Conservation (phyloP, 345 rosid species). For the Euphorbia tirucalli region DNA sequence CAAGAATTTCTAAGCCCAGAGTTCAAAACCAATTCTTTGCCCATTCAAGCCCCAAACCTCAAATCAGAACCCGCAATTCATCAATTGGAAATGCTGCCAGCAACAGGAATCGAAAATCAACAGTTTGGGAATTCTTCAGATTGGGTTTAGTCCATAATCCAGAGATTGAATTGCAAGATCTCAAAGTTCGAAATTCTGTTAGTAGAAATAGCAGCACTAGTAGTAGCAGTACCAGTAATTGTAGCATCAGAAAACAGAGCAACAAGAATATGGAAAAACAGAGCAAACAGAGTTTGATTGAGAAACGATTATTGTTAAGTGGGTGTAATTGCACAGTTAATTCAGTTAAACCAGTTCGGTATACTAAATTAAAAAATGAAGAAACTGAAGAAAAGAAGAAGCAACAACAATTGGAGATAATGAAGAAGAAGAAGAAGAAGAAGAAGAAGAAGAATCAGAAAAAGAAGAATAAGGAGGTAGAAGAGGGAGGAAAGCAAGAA, state of each 20-base stretch:
- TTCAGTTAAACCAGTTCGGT: constrained; percentile 49
- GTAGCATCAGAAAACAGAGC: constrained; percentile 20
- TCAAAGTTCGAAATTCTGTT: constrained; percentile 36
- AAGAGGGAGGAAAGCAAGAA: too few relatives aligned
- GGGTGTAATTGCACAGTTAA: constrained; percentile 46
- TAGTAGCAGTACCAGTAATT: constrained; percentile 46
- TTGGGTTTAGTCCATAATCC: constrained; percentile 75
- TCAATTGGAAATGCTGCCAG: constrained; percentile 22
- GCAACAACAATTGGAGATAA: constrained; percentile 31
- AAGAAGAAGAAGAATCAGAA: too few relatives aligned
- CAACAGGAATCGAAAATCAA: constrained; percentile 42
- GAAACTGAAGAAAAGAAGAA: constrained; percentile 16
- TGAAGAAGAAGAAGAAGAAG: constrained; percentile 48
- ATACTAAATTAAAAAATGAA: constrained; percentile 21
- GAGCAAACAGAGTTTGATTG: too few relatives aligned
- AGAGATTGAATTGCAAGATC: constrained; percentile 59
- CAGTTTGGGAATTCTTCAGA: constrained; percentile 69
- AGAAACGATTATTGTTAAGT: constrained; percentile 23
- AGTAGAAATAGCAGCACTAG: constrained; percentile 36
- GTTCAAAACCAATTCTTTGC: constrained; percentile 43
- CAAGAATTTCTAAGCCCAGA: constrained; percentile 34
- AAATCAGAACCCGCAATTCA: constrained; percentile 44
- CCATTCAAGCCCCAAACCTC: constrained; percentile 79
- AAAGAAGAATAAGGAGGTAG: too few relatives aligned
- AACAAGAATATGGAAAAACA: constrained; percentile 11